Evolutionary conservation across 352 stramenopile genomes (phyloP).

Genomic region (Globisporangium barbulae): DNA sequence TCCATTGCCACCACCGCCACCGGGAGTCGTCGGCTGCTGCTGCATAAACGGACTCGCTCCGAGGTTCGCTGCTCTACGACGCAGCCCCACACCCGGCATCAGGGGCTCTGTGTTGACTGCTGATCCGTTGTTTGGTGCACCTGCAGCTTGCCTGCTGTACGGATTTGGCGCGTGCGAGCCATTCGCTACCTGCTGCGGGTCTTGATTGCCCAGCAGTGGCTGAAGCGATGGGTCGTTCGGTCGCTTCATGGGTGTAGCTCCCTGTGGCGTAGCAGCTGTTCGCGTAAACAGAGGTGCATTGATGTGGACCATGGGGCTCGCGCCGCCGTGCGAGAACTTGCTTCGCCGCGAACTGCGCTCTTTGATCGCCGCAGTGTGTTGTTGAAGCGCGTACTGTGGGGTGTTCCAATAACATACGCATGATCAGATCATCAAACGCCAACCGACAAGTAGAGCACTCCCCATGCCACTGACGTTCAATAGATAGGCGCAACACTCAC

Average conservation of each 20-base stretch:
- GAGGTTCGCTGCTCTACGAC: conserved; percentile 57
- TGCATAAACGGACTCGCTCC: conserved; percentile 75
- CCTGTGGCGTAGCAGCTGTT: conserved; percentile 25
- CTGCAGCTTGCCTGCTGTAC: conserved; percentile 24
- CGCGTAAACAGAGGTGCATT: conserved; percentile 73
- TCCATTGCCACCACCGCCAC: conserved; percentile 17
- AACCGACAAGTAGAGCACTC: background rate
- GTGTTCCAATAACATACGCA: no score
- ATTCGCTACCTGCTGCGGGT: conserved; percentile 1
- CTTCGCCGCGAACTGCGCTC: conserved; percentile 72
- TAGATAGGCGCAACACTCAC: conserved; percentile 24
- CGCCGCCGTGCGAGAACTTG: conserved; percentile 76
- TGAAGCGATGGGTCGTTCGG: conserved; percentile 23
- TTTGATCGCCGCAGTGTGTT: conserved; percentile 62
- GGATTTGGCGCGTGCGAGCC: conserved; percentile 12
- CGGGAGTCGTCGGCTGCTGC: conserved; percentile 38
- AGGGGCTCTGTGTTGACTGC: conserved; percentile 9
- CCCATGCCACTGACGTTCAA: no score
- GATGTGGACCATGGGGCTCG: conserved; percentile 75
- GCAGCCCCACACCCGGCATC: conserved; percentile 35
- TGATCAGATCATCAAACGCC: no score
- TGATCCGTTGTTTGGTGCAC: background rate
- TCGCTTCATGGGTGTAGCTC: conserved; percentile 17
- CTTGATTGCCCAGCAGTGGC: conserved; percentile 19
- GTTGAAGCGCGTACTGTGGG: conserved; percentile 55